A percentile compares a stretch with the other conserved stretches of the same genome.
Conservation (phyloP, 1,284 basidiomycete species). For the Irpex sp. region DNA sequence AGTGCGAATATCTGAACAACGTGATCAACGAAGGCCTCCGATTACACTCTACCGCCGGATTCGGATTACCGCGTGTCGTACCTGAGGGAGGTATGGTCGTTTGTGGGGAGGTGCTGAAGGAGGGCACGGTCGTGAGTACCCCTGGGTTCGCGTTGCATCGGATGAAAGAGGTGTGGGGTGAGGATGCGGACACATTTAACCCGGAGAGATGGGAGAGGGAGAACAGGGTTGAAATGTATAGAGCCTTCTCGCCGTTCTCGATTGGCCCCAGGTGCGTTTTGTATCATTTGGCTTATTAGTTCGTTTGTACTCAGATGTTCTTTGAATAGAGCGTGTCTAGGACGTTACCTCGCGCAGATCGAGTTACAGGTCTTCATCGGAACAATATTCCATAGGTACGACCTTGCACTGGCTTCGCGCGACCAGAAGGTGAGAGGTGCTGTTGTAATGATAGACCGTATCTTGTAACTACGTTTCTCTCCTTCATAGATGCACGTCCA, state of each 20-base stretch:
- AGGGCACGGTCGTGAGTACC: conserved; percentile 3
- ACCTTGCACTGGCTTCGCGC: conserved; percentile 52
- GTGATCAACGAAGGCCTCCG: conserved; percentile 8
- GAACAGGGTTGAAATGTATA: neutral
- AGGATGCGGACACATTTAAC: conserved; percentile 6
- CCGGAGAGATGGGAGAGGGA: conserved; percentile 6
- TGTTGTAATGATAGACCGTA: neutral
- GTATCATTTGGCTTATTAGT: neutral
- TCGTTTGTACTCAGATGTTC: conserved; percentile 24
- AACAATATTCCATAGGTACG: conserved; percentile 60
- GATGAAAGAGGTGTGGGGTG: conserved; percentile 6
- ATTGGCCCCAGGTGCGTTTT: conserved; percentile 46
- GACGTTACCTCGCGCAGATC: conserved; percentile 63
- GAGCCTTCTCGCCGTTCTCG: conserved; percentile 37
- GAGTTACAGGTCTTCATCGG: conserved; percentile 65
- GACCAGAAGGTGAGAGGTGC: conserved; percentile 40
- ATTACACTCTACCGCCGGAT: conserved; percentile 1
- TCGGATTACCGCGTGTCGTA: conserved; percentile 53
- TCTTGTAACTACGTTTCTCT: neutral
- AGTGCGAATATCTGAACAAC: conserved; percentile 6
- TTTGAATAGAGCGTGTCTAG: conserved; percentile 40
- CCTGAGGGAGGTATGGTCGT: conserved; percentile 46
- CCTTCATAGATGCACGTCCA: conserved; percentile 46
- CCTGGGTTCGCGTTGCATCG: conserved; percentile 3
- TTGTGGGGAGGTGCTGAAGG: neutral